phyloP scores from a whole-genome alignment of 148 eudicot genomes.

The Agrostemma githago region DNA sequence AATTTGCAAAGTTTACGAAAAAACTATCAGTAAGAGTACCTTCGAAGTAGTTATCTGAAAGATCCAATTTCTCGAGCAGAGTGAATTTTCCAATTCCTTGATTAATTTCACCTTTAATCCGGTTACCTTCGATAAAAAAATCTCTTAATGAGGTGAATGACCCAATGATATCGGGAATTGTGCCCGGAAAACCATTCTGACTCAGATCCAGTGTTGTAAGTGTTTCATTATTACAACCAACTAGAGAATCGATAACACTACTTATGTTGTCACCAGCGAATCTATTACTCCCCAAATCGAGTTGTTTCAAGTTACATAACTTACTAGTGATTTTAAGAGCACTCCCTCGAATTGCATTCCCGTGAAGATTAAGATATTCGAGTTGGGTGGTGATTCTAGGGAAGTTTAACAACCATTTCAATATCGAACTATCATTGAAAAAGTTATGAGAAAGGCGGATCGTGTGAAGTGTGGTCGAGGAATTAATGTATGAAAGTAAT shows the following conservation, averaged over 20 bases:
- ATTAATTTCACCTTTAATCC: conserved; percentile 18
- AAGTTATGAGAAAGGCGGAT: conserved; percentile 24
- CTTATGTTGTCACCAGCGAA: not conserved
- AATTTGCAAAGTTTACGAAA: conserved; percentile 21
- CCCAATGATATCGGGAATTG: conserved; percentile 21
- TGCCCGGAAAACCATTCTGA: conserved; percentile 17
- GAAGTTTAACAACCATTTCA: conserved; percentile 1
- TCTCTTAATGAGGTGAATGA: conserved; percentile 16
- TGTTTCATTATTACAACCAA: conserved; percentile 1
- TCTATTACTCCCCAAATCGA: not conserved
- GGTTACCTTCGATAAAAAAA: conserved; percentile 15
- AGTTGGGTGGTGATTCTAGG: conserved; percentile 7
- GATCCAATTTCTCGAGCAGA: conserved; percentile 21
- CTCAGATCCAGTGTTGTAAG: conserved; percentile 21
- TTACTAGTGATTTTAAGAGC: not conserved
- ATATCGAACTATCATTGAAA: not conserved
- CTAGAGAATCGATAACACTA: too few relatives aligned
- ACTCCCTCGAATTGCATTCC: conserved; percentile 10
- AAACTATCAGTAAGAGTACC: conserved; percentile 23
- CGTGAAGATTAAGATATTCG: conserved; percentile 19
- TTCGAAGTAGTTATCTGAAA: conserved; percentile 23
- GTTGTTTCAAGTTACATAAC: not conserved
- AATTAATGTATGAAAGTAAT: conserved; percentile 22
- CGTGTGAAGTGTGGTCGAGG: conserved; percentile 18
- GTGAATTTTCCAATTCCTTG: conserved; percentile 20